A percentile compares a stretch with the other conserved stretches of the same genome.
Conservation (phyloP, 1,139 yeast genomes). For the Taiozyma sp. region DNA sequence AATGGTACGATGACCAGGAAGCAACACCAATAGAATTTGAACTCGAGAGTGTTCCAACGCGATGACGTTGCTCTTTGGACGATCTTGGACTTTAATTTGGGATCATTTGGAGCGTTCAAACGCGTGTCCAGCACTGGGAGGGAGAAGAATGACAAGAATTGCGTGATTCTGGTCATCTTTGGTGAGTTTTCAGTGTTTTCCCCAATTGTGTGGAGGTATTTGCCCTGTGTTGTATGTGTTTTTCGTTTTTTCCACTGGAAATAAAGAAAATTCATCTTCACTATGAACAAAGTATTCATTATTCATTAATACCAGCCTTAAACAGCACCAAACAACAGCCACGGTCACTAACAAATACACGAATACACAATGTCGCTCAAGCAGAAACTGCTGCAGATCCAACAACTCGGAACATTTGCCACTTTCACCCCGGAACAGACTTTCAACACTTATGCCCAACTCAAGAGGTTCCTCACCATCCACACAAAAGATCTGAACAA, state of each 20-base stretch:
- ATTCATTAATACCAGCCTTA: no score
- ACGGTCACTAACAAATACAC: not conserved
- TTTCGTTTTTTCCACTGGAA: no score
- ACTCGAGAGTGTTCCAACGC: constrained; percentile 74
- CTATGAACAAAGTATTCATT: no score
- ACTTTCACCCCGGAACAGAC: constrained; percentile 35
- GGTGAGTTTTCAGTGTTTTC: not conserved
- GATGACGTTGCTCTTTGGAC: constrained; percentile 44
- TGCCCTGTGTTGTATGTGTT: not conserved
- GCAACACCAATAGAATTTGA: constrained; percentile 54
- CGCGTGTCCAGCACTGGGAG: constrained; percentile 77
- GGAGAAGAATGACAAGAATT: constrained; percentile 43
- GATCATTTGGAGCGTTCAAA: constrained; percentile 48
- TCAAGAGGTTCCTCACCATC: constrained; percentile 20
- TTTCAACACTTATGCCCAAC: constrained; percentile 30
- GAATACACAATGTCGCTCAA: constrained; percentile 8
- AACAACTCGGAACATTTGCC: constrained; percentile 33
- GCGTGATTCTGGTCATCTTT: constrained; percentile 4
- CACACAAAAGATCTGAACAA: constrained; percentile 30
- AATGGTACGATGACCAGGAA: constrained; percentile 71
- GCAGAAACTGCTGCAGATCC: constrained; percentile 30
- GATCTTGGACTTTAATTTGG: constrained; percentile 36
- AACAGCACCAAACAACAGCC: no score
- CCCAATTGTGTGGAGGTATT: not conserved
- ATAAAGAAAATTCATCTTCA: no score